Percentiles rank a stretch among this genome's conserved stretches.
phyloP scores from a whole-genome alignment of 169 alveolate genomes.

The Plasmodium gallinaceum region DNA sequence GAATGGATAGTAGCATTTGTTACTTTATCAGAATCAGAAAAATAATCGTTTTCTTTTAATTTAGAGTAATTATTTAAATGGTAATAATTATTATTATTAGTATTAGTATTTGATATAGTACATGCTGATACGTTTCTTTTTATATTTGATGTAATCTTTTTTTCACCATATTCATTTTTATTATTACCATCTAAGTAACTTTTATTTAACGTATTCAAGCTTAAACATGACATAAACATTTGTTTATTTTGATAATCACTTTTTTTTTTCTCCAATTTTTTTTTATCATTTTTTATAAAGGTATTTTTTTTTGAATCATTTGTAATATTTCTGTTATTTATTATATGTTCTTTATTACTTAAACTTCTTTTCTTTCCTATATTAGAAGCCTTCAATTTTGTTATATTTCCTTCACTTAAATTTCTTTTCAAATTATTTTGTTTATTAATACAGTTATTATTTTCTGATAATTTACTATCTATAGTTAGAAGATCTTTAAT shows the following conservation, averaged over 20 bases:
- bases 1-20: background rate
- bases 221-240: conserved; percentile 15
- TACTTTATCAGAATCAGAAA: conserved; percentile 25
- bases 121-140: conserved; percentile 18
- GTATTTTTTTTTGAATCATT: background rate
- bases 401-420: background rate
- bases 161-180: background rate
- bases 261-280: background rate
- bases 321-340: background rate
- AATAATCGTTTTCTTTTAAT: conserved; percentile 1
- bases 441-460: background rate
- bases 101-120: background rate
- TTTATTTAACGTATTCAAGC: conserved; percentile 3
- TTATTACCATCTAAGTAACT: background rate
- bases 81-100: background rate
- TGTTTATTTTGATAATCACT: background rate
- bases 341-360: background rate
- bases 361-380: background rate
- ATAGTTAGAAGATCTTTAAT: background rate
- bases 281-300: background rate
- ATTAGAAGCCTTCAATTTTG: background rate
- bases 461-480: background rate
- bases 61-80: background rate
- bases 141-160: background rate
- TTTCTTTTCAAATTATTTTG: background rate